phyloP scores from a whole-genome alignment of 257 asterid species.

The Dorcoceras hygrometricum region DNA sequence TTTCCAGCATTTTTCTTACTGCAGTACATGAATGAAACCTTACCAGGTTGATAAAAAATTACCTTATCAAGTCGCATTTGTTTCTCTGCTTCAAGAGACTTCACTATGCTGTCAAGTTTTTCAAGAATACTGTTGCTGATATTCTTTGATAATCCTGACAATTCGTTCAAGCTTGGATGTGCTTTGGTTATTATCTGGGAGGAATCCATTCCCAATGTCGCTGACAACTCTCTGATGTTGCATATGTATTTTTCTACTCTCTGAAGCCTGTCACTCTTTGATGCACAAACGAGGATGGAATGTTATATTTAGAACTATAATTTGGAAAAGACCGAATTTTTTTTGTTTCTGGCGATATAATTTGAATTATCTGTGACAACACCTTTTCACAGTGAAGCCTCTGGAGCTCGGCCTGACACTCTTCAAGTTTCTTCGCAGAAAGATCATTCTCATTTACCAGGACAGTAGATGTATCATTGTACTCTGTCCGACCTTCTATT shows the following conservation, averaged over 20 bases:
- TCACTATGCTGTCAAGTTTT: conserved; percentile 70
- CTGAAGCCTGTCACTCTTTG: conserved; percentile 80
- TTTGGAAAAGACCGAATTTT: background rate
- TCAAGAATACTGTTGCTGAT: conserved; percentile 71
- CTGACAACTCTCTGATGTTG: conserved; percentile 56
- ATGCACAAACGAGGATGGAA: conserved; percentile 21
- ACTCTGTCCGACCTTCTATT: conserved; percentile 80
- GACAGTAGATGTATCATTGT: conserved; percentile 52
- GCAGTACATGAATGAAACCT: background rate
- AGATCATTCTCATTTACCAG: conserved; percentile 70
- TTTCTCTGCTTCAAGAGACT: conserved; percentile 77
- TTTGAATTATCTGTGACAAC: conserved; percentile 12
- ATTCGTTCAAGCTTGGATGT: conserved; percentile 91
- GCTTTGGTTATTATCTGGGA: conserved; percentile 91
- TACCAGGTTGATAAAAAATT: conserved; percentile 1
- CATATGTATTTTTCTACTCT: conserved; percentile 74
- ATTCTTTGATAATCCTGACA: conserved; percentile 90
- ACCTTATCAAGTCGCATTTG: conserved; percentile 79
- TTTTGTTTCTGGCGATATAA: background rate
- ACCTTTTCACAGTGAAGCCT: conserved; percentile 89
- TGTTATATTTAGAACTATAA: conserved; percentile 13
- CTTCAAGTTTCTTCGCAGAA: conserved; percentile 77
- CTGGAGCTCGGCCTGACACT: conserved; percentile 84
- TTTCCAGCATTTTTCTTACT: background rate
- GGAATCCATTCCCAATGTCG: conserved; percentile 84